Evolutionary conservation across 1,284 basidiomycete genomes (phyloP), one percentile per base, ranked within the genome.

Genomic region (Melampsora americana): DNA sequence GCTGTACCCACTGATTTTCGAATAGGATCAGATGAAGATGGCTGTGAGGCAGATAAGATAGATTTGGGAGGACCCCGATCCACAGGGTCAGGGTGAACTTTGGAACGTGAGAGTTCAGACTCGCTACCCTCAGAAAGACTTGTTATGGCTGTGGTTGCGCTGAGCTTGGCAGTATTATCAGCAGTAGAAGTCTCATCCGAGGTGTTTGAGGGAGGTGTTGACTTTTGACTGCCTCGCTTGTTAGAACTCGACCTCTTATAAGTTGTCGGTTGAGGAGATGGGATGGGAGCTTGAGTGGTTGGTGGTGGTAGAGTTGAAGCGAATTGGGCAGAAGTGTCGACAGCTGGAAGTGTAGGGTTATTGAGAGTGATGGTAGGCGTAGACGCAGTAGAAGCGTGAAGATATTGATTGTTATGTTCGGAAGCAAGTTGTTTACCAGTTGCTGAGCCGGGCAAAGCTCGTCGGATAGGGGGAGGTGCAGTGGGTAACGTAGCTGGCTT

Each of bases 361-460:
- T 18, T 61, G 30, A 12, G 30, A 35, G 16, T 30, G n/a, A 23
- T 20, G 60, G 71, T 23, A 44, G 50, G 62, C 1, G 42, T 26
- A 26, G 30, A 20, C 4, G 66, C 32, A 30, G 73, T 61, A 28
- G 73, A 62, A 26, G 73, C 32, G 42, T 67, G 67, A 1, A 56
- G 39, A 20, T 60, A 50, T 30, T 61, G 73, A 44, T 62, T 53
- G 26, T 74, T 74, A 26, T 66, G 64, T 7, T 44, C 71, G 16
- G 66, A 66, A 9, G 73, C 73, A 5, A 75, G 26, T 46, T 75
- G 65, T 68, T 68, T 75, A 68, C 73, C 73, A 46, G 65, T 20
- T 62, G 67, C 50, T 12, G 73, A 75, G 30, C 73, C 73, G 23
- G 73, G 73, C 30, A 75, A 28, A 42, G 73, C 53, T 50, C 73